These are phyloP conservation scores for Trichoderma semiorbis DNA, from an alignment of 2,329 filamentous ascomycete genomes.

Conservation along the genomic window DNA sequence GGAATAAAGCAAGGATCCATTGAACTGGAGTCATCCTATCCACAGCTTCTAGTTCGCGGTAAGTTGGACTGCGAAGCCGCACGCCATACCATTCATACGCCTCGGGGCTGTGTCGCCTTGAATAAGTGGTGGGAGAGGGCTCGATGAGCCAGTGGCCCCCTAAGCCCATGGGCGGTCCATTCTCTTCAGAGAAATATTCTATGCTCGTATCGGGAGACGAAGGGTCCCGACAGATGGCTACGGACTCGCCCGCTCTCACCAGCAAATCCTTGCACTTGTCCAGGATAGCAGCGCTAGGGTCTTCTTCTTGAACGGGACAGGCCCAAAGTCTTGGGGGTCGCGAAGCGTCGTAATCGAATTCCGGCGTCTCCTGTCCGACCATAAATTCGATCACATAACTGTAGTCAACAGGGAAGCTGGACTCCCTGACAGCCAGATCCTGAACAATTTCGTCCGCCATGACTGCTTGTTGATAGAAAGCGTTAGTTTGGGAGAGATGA, in stretches of 20 bases:
- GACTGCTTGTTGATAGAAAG: neutral
- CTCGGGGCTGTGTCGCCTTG: slow-evolving; percentile 12
- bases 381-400: slow-evolving; percentile 26
- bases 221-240: slow-evolving; percentile 7
- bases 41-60: neutral
- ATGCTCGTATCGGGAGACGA: slow-evolving; percentile 3
- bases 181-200: neutral
- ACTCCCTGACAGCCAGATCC: neutral
- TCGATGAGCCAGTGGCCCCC: slow-evolving; percentile 15
- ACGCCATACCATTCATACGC: slow-evolving; percentile 27
- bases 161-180: neutral
- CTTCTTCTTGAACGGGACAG: slow-evolving; percentile 20
- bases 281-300: slow-evolving; percentile 10
- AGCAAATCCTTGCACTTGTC: neutral
- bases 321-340: slow-evolving; percentile 16
- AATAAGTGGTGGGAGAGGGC: slow-evolving; percentile 17
- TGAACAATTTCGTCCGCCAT: neutral
- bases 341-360: neutral
- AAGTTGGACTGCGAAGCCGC: slow-evolving; percentile 24
- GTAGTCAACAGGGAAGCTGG: slow-evolving; percentile 14
- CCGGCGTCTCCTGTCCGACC: slow-evolving; percentile 22
- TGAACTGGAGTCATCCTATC: neutral
- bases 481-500: neutral
- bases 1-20: slow-evolving; percentile 17
- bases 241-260: neutral